Base-by-base conservation (phyloP, 139 green algal species). In the Haematococcus sp. region DNA sequence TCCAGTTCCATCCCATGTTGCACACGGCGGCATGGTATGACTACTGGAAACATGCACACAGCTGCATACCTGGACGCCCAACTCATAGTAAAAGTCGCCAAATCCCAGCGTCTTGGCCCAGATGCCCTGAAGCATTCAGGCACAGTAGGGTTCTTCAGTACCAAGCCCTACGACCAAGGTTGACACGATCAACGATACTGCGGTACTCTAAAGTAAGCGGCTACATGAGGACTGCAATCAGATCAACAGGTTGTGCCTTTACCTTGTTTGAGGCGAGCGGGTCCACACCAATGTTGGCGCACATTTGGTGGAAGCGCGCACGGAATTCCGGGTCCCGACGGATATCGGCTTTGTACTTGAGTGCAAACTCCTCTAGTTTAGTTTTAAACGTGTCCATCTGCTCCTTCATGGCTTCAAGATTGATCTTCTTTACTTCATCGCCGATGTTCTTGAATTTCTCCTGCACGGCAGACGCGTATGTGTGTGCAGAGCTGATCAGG, bases 41-140 rank as follows among this genome's bases (percentile, higher is more conserved):
- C n/a, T n/a, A n/a, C n/a, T n/a, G n/a, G n/a, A n/a, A n/a, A n/a
- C n/a, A n/a, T n/a, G n/a, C n/a, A n/a, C n/a, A n/a, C n/a, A n/a
- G 40, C 40, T 49, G 40, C 63, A 23, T 9, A 95, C 83, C 82
- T 94, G 87, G 40, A 99, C 95, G 1, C 89, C 91, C 1, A 99
- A 88, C 84, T 97, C 92, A 58, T 96, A 98, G 75, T 98, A 99
- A 70, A 97, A 99, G 81, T 98, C 93, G 27, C 94, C 93, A 78
- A 98, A 86, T 23, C 91, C 92, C 65, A 98, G 83, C 51, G 93
- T 68, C 72, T 94, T 80, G 22, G 87, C 89, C 93, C 93, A 98
- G 73, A 93, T 85, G 66, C 93, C 91, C 83, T 90, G 13, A 65
- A 66, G 60, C 34, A 70, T 19, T 4, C 4, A 35, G 40, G 7